phyloP scores from a whole-genome alignment of 2,329 filamentous ascomycete species.

The Atkinsonella texensis region DNA sequence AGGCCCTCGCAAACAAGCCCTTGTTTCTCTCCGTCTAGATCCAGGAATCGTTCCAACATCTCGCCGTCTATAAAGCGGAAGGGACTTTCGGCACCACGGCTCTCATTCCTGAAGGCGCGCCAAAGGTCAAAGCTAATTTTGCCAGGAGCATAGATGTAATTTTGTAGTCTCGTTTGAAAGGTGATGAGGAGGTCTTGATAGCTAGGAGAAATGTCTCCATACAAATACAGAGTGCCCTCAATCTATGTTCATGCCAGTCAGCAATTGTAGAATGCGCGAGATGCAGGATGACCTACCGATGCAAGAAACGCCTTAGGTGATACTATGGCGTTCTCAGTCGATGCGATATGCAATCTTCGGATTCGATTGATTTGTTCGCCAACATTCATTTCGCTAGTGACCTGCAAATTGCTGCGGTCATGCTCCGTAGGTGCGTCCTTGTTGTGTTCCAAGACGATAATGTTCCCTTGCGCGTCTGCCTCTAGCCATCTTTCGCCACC shows the following conservation, averaged over 20 bases:
- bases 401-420: conserved; percentile 57
- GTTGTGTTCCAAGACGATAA: conserved; percentile 70
- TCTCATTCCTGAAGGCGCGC: conserved; percentile 67
- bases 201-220: conserved; percentile 60
- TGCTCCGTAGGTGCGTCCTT: conserved; percentile 59
- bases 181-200: conserved; percentile 72
- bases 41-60: conserved; percentile 73
- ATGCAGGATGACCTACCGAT: conserved; percentile 50
- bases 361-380: conserved; percentile 94
- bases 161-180: conserved; percentile 62
- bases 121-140: conserved; percentile 66
- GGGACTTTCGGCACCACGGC: conserved; percentile 64
- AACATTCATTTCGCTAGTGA: conserved; percentile 71
- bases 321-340: conserved; percentile 53
- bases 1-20: conserved; percentile 40
- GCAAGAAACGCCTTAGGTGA: conserved; percentile 76
- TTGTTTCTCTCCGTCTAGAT: conserved; percentile 49
- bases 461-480: conserved; percentile 77
- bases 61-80: conserved; percentile 88
- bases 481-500: conserved; percentile 67
- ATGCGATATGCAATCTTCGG: conserved; percentile 56
- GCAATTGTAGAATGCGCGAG: neutral
- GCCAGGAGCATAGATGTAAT: conserved; percentile 56
- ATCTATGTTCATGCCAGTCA: conserved; percentile 38
- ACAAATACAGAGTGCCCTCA: conserved; percentile 85